Conservation (phyloP, 805 yeast species). For the Hanseniaspora meyeri region DNA sequence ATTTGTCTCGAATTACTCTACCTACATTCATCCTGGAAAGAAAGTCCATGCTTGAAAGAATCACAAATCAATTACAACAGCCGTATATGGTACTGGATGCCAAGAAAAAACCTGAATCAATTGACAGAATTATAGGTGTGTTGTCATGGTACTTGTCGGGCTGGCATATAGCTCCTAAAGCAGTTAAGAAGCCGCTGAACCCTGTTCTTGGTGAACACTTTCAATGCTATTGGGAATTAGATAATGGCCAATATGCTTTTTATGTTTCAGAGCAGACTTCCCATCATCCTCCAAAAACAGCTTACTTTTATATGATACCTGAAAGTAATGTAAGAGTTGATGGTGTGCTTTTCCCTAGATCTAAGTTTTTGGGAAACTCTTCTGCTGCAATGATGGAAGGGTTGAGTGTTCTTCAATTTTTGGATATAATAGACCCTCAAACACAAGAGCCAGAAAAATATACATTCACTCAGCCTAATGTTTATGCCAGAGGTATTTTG, state of each 20-base stretch:
- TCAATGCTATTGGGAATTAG: conserved; percentile 83
- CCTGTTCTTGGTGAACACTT: conserved; percentile 90
- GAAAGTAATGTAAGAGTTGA: conserved; percentile 71
- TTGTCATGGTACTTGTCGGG: conserved; percentile 86
- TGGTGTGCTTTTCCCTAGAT: conserved; percentile 77
- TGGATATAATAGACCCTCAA: conserved; percentile 40
- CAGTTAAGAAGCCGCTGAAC: conserved; percentile 92
- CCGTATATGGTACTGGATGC: conserved; percentile 69
- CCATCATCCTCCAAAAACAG: conserved; percentile 96
- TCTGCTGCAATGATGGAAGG: conserved; percentile 98
- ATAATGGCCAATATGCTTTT: conserved; percentile 59
- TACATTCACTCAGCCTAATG: conserved; percentile 84
- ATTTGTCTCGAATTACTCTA: conserved; percentile 75
- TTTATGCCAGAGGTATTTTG: conserved; percentile 85
- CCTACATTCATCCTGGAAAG: conserved; percentile 93
- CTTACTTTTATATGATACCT: conserved; percentile 82
- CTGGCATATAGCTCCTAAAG: conserved; percentile 98
- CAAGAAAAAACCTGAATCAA: conserved; percentile 42
- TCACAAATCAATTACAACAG: conserved; percentile 73
- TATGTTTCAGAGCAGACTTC: conserved; percentile 90
- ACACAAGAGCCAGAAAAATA: conserved; percentile 50
- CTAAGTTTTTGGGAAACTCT: conserved; percentile 84
- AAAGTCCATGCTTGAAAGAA: conserved; percentile 91
- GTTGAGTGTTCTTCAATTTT: conserved; percentile 53
- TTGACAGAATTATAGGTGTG: conserved; percentile 59